A percentile compares a stretch with the other conserved stretches of the same genome.
phyloP scores from a whole-genome alignment of 371 early-diverging fungal species.

The Fennellomyces sp. region DNA sequence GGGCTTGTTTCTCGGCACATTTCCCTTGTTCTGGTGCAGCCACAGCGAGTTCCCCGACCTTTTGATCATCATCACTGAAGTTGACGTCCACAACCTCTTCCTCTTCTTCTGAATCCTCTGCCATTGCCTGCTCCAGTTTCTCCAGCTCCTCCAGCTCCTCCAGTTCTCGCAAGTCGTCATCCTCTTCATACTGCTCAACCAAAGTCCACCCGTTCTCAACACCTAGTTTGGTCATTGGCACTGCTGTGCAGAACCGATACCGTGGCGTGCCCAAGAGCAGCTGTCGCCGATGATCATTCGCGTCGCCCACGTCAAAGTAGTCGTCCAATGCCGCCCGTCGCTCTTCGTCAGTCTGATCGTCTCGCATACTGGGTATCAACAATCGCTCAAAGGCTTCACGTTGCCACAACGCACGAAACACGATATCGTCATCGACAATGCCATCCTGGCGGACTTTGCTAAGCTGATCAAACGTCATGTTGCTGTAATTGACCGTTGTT shows the following conservation, averaged over 20 bases:
- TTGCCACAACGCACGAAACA: conserved; percentile 56
- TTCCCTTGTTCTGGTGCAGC: neutral
- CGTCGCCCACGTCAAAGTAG: conserved; percentile 48
- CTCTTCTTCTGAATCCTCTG: neutral
- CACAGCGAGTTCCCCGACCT: neutral
- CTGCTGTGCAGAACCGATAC: conserved; percentile 35
- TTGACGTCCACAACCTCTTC: neutral
- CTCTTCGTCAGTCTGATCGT: conserved; percentile 9
- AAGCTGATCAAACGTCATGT: conserved; percentile 54
- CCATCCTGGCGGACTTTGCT: conserved; percentile 45
- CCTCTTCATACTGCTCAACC: neutral
- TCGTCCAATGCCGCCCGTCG: conserved; percentile 39
- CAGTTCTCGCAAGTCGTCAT: neutral
- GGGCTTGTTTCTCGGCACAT: neutral
- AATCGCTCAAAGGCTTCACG: conserved; percentile 45
- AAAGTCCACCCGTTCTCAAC: conserved; percentile 19
- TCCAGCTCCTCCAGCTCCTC: neutral
- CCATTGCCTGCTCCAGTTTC: neutral
- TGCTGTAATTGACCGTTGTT: conserved; percentile 48
- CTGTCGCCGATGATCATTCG: conserved; percentile 33
- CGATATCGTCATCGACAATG: conserved; percentile 50
- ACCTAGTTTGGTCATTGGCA: conserved; percentile 24
- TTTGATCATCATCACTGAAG: neutral
- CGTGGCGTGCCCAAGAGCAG: conserved; percentile 38
- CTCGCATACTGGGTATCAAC: conserved; percentile 19